Evolutionary conservation across 176 grass and related monocot species (phyloP), one percentile per base, ranked within the genome.

Genomic region (Otatea glauca): DNA sequence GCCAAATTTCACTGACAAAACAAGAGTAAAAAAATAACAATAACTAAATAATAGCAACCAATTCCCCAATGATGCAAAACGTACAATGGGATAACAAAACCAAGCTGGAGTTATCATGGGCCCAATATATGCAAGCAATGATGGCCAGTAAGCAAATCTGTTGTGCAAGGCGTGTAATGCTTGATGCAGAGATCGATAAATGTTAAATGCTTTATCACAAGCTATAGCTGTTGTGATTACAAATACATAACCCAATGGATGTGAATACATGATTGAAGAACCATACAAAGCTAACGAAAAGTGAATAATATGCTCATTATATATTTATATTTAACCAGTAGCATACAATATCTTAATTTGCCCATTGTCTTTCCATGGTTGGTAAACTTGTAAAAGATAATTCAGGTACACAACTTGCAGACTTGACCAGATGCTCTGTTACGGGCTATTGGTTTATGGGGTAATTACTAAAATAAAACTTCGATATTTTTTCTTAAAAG

Each of bases 61-160:
- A 15, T 5, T 58, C 7, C 14, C 12, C 4, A 56, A 25, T 58
- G 48, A 18, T 42, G 21, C 69, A 34, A 58, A 81, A 72, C 5
- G 2, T 23, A 68, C 32, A 86, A 7, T 34, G 39, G n/a, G 38
- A 72, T 83, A 49, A 50, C 41, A 63, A 60, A 72, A 60, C 73
- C 67, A 73, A 59, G 55, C 78, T 83, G 79, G 58, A 82, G 37
- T 39, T 32, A 68, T 79, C 84, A 90, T 79, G 41, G 32, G 9
- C 29, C 49, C 56, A 78, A 71, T 5, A 50, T 50, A 73, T 49
- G 47, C 58, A 74, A 70, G 67, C 56, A 83, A 86, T 83, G 54
- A 73, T 86, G 55, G 21, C 29, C 65, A 68, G 73, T 53, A 53
- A 78, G 38, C 58, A 78, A 83, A 73, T 81, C 29, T 75, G 25